phyloP scores from a whole-genome alignment of 768 basidiomycete genomes.

The Russula griseocarnosa region DNA sequence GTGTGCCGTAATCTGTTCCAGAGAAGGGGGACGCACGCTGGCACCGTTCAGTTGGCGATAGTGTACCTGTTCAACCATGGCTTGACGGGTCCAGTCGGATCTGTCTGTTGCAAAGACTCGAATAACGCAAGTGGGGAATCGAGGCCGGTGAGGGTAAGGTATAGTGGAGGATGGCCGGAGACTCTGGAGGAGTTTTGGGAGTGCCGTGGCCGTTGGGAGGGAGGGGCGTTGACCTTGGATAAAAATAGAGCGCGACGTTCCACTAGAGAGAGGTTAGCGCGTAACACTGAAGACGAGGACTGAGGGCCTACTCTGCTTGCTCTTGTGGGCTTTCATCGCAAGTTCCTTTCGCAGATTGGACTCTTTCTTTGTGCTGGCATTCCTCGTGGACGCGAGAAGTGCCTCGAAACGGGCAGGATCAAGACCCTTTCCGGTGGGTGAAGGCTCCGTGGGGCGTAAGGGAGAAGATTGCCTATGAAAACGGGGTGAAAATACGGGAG shows the following conservation, averaged over 20 bases:
- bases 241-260: slow-evolving; percentile 74
- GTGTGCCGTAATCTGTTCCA: slow-evolving; percentile 72
- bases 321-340: slow-evolving; percentile 64
- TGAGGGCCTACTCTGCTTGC: slow-evolving; percentile 60
- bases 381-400: slow-evolving; percentile 57
- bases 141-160: slow-evolving; percentile 62
- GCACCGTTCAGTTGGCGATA: slow-evolving; percentile 39
- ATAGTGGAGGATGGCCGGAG: slow-evolving; percentile 65
- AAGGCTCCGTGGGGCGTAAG: slow-evolving; percentile 42
- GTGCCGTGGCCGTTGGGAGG: slow-evolving; percentile 53
- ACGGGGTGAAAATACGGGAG: slow-evolving; percentile 45
- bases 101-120: slow-evolving; percentile 39
- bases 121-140: slow-evolving; percentile 59
- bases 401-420: slow-evolving; percentile 59
- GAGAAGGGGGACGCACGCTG: slow-evolving; percentile 51
- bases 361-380: slow-evolving; percentile 44
- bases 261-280: slow-evolving; percentile 39
- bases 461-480: slow-evolving; percentile 46
- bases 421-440: slow-evolving; percentile 48
- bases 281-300: neutral
- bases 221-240: slow-evolving; percentile 65
- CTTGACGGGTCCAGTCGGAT: slow-evolving; percentile 31
- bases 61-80: slow-evolving; percentile 66
- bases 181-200: slow-evolving; percentile 67
- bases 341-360: slow-evolving; percentile 70